phyloP scores from a whole-genome alignment of 371 early-diverging fungal genomes.

The Choanephora cucurbitarum region DNA sequence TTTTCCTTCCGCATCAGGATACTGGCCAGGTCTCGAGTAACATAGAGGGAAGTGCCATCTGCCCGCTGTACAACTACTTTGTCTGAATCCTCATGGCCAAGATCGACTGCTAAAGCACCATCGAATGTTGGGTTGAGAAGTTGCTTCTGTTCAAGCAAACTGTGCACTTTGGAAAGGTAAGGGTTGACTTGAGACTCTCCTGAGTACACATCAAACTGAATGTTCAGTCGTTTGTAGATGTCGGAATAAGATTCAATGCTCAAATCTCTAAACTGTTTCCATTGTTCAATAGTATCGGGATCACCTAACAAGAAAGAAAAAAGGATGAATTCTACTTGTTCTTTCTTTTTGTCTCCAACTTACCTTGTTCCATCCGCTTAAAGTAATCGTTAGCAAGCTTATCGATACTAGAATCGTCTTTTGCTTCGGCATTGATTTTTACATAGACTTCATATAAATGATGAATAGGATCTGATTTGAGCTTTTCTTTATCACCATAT shows the following conservation, averaged over 20 bases:
- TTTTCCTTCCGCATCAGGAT: conserved; percentile 77
- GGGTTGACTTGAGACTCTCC: conserved; percentile 92
- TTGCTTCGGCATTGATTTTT: conserved; percentile 72
- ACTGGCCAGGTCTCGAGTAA: conserved; percentile 96
- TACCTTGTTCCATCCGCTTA: conserved; percentile 91
- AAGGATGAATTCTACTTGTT: not conserved
- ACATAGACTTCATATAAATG: conserved; percentile 98
- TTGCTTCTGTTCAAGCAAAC: conserved; percentile 45
- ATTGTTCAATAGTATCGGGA: conserved; percentile 69
- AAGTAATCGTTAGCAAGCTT: conserved; percentile 90
- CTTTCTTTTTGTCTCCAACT: not conserved
- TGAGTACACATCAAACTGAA: conserved; percentile 95
- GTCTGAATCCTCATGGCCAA: conserved; percentile 75
- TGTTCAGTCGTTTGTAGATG: conserved; percentile 85
- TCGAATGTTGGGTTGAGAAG: conserved; percentile 58
- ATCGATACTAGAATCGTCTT: conserved; percentile 60
- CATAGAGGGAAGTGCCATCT: conserved; percentile 95
- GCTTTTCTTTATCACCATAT: conserved; percentile 79
- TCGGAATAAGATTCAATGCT: conserved; percentile 86
- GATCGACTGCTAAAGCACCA: conserved; percentile 78
- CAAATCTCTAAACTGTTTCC: conserved; percentile 88
- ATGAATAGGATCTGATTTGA: conserved; percentile 88
- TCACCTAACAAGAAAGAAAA: conserved; percentile 49
- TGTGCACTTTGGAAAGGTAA: conserved; percentile 69
- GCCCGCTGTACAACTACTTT: conserved; percentile 77